Conservation (phyloP, 2,329 filamentous ascomycete genomes). For the Diaporthe caulivora region DNA sequence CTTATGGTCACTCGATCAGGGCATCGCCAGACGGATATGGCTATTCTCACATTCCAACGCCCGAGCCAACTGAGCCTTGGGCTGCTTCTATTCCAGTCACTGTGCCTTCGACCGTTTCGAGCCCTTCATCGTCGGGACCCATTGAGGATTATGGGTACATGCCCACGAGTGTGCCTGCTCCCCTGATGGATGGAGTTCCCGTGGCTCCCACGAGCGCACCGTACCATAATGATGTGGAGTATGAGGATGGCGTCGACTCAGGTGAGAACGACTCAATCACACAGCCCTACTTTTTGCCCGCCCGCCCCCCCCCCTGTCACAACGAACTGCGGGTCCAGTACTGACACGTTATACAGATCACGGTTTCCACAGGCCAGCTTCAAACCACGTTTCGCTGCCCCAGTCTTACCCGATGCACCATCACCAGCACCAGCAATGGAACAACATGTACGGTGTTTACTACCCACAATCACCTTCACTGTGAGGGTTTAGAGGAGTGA, state of each 20-base stretch:
- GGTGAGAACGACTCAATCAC: slow-evolving; percentile 36
- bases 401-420: slow-evolving; percentile 50
- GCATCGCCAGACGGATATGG: slow-evolving; percentile 37
- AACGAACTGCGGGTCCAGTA: slow-evolving; percentile 45
- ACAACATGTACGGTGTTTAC: slow-evolving; percentile 52
- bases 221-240: slow-evolving; percentile 51
- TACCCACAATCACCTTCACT: slow-evolving; percentile 48
- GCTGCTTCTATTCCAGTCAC: slow-evolving; percentile 57
- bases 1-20: slow-evolving; percentile 52
- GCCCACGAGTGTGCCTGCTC: slow-evolving; percentile 61
- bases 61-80: slow-evolving; percentile 62
- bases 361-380: slow-evolving; percentile 45
- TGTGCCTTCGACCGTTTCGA: slow-evolving; percentile 63
- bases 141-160: slow-evolving; percentile 65
- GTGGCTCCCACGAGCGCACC: slow-evolving; percentile 49
- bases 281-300: slow-evolving; percentile 13
- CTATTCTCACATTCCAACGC: slow-evolving; percentile 53
- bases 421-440: slow-evolving; percentile 49
- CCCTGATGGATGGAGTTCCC: slow-evolving; percentile 52
- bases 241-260: slow-evolving; percentile 51
- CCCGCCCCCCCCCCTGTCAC: slow-evolving; percentile 26
- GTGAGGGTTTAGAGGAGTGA: slow-evolving; percentile 30
- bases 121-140: slow-evolving; percentile 62
- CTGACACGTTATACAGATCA: slow-evolving; percentile 46
- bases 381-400: slow-evolving; percentile 49